Evolutionary conservation across 768 basidiomycete genomes (phyloP).

Genomic region (Rhodotorula graminis): DNA sequence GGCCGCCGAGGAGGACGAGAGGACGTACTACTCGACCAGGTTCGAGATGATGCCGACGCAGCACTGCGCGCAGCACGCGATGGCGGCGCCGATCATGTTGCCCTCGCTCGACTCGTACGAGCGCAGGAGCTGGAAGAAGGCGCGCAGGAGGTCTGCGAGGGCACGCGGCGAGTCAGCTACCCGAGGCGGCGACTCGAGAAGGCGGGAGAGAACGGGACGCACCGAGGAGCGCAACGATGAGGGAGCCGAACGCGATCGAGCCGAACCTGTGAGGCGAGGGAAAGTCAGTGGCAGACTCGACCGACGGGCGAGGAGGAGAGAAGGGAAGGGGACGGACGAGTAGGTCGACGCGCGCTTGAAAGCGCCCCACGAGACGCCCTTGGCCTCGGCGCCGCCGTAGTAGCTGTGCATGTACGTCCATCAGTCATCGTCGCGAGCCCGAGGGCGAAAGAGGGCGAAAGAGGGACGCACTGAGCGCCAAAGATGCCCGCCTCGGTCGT

Average conservation of each 20-base stretch:
- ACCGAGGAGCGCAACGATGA: constrained; percentile 43
- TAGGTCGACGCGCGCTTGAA: constrained; percentile 43
- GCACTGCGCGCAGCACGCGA: constrained; percentile 42
- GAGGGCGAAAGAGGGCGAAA: neutral
- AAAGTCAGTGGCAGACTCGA: too few relatives aligned
- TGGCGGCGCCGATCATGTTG: constrained; percentile 31
- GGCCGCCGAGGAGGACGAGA: neutral
- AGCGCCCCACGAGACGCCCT: constrained; percentile 27
- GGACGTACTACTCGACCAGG: constrained; percentile 36
- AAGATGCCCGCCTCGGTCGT: constrained; percentile 41
- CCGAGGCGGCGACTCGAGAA: neutral
- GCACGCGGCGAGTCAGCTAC: neutral
- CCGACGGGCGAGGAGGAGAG: constrained; percentile 20
- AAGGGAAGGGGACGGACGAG: constrained; percentile 15
- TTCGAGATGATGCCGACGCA: constrained; percentile 37
- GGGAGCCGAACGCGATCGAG: constrained; percentile 38
- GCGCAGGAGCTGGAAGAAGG: constrained; percentile 35
- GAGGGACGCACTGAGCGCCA: constrained; percentile 28
- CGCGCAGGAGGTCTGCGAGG: constrained; percentile 34
- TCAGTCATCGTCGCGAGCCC: neutral
- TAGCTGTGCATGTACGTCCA: constrained; percentile 1
- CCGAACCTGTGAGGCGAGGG: neutral
- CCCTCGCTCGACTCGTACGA: constrained; percentile 35
- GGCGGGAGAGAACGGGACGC: neutral
- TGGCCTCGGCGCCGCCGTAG: constrained; percentile 12